phyloP scores from a whole-genome alignment of 1,139 yeast genomes.

The Zhuliangozyma blackwelliae region DNA sequence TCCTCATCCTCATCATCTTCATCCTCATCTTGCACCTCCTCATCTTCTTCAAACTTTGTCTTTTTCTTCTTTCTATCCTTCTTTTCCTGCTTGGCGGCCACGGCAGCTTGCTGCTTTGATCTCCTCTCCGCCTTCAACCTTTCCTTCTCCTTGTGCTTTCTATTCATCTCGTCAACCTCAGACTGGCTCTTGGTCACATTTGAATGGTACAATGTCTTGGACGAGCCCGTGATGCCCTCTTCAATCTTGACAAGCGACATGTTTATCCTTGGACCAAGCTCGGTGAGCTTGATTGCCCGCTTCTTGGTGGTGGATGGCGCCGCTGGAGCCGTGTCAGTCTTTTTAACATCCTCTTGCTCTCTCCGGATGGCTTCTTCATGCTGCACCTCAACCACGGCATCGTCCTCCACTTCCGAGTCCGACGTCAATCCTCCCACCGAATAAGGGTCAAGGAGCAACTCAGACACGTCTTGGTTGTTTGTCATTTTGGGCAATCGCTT shows the following conservation, averaged over 20 bases:
- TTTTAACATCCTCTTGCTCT: constrained; percentile 6
- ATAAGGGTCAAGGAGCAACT: constrained; percentile 78
- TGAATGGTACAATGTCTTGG: constrained; percentile 79
- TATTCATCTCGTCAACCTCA: constrained; percentile 61
- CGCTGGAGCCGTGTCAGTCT: neutral
- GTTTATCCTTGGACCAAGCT: constrained; percentile 87
- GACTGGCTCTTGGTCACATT: constrained; percentile 55
- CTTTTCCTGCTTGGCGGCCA: constrained; percentile 69
- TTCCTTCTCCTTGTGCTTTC: constrained; percentile 59
- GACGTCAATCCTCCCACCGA: constrained; percentile 78
- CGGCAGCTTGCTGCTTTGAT: constrained; percentile 74
- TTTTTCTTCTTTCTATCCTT: constrained; percentile 70
- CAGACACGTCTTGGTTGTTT: constrained; percentile 70
- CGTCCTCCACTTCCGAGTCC: constrained; percentile 92
- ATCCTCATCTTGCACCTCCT: constrained; percentile 14
- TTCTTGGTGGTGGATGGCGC: constrained; percentile 44
- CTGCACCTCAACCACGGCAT: constrained; percentile 75
- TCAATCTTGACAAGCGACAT: constrained; percentile 80
- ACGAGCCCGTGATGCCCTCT: constrained; percentile 77
- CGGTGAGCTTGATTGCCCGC: constrained; percentile 88
- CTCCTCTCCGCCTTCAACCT: constrained; percentile 68
- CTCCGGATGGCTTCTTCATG: constrained; percentile 27
- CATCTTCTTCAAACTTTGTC: constrained; percentile 44
- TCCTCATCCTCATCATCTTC: constrained; percentile 9
- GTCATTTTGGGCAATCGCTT: constrained; percentile 74